Evolutionary conservation across 148 eudicot genomes (phyloP), one percentile per base, ranked within the genome.

Genomic region (Polygonum aviculare): DNA sequence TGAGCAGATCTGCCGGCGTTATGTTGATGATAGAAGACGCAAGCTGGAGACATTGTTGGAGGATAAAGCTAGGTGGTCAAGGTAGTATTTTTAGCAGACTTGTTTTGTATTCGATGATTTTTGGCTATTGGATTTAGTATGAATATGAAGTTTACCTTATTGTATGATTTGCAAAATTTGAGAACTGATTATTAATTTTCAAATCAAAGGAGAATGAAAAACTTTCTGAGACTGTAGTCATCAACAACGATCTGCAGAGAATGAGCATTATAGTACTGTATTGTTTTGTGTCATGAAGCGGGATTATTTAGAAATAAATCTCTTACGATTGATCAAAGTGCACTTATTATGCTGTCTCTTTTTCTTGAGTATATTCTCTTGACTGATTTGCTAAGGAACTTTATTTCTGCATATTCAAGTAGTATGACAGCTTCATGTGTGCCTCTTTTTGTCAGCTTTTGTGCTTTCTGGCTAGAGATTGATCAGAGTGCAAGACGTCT

Each of bases 21-120:
- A 82, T 89, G 90, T 93, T 73, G 98, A 93, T 79, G 98, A 91
- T 75, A 85, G 84, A 81, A 90, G 94, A 77, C 85, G 87, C 76
- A 91, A 87, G 83, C 83, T 91, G 55, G 90, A 87, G 78, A 88
- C 85, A 78, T 76, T 91, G 78, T 79, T 93, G 78, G 97, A 89
- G 84, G 97, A 93, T 83, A 89, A 91, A 78, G 94, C 88, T 80
- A 89, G 90, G 84, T 91, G 98, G 97, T 85, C 94, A 82, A 93
- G 98, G 98, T 93, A 90, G 48, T 35, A 63, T 47, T 50, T 57
- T n/a, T 22, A 73, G 45, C 26, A 41, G 52, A 45, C 49, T 14
- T 72, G 6, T 18, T n/a, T 4, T 48, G 38, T 10, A 5, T 48
- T 6, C 9, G 39, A 36, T 70, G 26, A n/a, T 70, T 12, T 38